Conservation (phyloP, 768 basidiomycete genomes). For the Trametes gibbosa region DNA sequence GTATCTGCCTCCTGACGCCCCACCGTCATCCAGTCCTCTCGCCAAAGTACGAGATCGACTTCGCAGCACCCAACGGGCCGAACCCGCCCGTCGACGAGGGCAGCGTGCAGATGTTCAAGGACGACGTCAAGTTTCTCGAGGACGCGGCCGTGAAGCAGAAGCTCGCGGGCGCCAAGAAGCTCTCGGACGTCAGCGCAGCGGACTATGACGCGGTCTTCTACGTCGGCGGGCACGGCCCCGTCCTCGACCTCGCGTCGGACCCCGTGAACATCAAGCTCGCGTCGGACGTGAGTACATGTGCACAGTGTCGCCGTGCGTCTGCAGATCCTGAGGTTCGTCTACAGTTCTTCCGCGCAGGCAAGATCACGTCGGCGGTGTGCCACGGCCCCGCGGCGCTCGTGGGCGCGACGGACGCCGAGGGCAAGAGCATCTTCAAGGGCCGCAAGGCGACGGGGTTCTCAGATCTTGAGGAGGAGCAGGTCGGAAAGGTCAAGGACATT, state of each 20-base stretch:
- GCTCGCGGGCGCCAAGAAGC: constrained; percentile 54
- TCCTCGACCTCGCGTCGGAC: constrained; percentile 66
- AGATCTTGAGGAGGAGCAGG: constrained; percentile 60
- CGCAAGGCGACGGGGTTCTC: constrained; percentile 64
- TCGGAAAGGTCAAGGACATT: constrained; percentile 44
- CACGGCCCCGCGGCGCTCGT: constrained; percentile 78
- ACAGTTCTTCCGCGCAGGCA: constrained; percentile 67
- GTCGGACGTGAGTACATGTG: constrained; percentile 40
- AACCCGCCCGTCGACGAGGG: constrained; percentile 66
- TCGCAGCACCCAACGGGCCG: constrained; percentile 48
- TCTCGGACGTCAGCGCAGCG: constrained; percentile 53
- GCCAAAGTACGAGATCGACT: constrained; percentile 40
- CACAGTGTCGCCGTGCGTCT: too few relatives aligned
- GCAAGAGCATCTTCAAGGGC: constrained; percentile 65
- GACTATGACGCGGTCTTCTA: constrained; percentile 78
- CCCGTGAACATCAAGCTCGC: constrained; percentile 54
- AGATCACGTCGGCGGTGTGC: constrained; percentile 71
- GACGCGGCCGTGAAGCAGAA: constrained; percentile 52
- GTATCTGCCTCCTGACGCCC: background rate
- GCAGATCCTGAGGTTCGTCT: background rate
- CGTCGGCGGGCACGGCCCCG: constrained; percentile 77
- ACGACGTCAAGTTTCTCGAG: constrained; percentile 57
- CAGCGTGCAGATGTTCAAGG: constrained; percentile 53
- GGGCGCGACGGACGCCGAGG: constrained; percentile 48
- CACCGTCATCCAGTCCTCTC: constrained; percentile 24